A percentile compares a stretch with the other conserved stretches of the same genome.
Evolutionary conservation across 352 stramenopile species (phyloP).

Genomic region (Phytophthora rubi): DNA sequence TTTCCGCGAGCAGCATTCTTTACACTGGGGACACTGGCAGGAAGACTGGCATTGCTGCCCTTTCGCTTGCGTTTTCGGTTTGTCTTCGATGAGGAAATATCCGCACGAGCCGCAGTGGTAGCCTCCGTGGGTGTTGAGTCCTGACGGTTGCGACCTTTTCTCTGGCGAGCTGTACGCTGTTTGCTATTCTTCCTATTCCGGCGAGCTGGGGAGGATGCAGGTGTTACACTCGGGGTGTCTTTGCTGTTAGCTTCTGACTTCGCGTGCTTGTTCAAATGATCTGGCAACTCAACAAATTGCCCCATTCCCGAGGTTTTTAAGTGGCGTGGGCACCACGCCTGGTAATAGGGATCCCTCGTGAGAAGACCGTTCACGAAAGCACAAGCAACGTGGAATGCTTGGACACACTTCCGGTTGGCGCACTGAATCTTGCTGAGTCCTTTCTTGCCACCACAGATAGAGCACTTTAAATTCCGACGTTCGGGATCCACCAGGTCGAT

Average conservation of each 20-base stretch:
- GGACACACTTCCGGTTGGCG: conserved; percentile 63
- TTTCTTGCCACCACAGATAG: conserved; percentile 64
- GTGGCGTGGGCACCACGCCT: conserved; percentile 80
- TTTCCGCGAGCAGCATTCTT: conserved; percentile 22
- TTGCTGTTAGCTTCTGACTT: neutral
- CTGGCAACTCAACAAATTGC: conserved; percentile 66
- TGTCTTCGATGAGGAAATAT: conserved; percentile 53
- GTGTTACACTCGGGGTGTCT: conserved; percentile 15
- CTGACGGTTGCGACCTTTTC: conserved; percentile 31
- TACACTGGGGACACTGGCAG: conserved; percentile 6
- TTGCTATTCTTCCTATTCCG: conserved; percentile 27
- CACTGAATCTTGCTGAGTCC: conserved; percentile 88
- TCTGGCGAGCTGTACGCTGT: conserved; percentile 22
- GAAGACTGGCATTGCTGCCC: conserved; percentile 17
- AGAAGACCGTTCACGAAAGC: conserved; percentile 77
- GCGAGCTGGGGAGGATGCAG: conserved; percentile 13
- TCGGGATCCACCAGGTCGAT: conserved; percentile 61
- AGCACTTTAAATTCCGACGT: conserved; percentile 57
- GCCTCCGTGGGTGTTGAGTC: conserved; percentile 37
- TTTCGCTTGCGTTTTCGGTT: conserved; percentile 62
- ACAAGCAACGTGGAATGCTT: conserved; percentile 75
- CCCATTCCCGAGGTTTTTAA: conserved; percentile 75
- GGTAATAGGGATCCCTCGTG: conserved; percentile 68
- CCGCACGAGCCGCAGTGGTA: conserved; percentile 12
- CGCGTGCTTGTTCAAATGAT: conserved; percentile 55